phyloP scores from a whole-genome alignment of 75 land plant species.

The Ceratopteris richardii region DNA sequence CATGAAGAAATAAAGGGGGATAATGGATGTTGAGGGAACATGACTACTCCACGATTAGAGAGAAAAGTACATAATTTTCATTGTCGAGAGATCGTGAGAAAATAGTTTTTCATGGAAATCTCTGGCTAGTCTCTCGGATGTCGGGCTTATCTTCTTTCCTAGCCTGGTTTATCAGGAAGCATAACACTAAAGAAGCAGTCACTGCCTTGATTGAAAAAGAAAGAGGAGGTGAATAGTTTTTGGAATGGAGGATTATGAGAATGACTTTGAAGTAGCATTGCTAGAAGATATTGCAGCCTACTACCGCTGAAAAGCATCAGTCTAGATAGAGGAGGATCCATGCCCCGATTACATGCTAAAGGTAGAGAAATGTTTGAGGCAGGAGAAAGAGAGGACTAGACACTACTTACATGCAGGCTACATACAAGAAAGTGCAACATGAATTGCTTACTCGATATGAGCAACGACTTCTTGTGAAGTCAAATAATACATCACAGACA shows the following conservation, averaged over 20 bases:
- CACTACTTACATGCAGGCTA: constrained; percentile 88
- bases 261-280: constrained; percentile 75
- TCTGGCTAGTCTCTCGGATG: constrained; percentile 63
- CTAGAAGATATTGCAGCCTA: constrained; percentile 74
- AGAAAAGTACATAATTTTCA: no score
- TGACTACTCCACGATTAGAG: no score
- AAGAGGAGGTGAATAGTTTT: constrained; percentile 93
- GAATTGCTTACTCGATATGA: constrained; percentile 69
- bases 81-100: no score
- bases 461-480: constrained; percentile 65
- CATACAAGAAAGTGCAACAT: constrained; percentile 80
- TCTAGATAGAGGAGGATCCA: constrained; percentile 85
- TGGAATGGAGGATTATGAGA: constrained; percentile 63
- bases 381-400: constrained; percentile 81
- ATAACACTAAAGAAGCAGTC: constrained; percentile 76
- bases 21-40: no score
- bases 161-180: constrained; percentile 75
- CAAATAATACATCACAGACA: no score
- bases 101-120: constrained; percentile 60
- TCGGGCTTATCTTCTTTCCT: constrained; percentile 72
- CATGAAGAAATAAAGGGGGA: no score
- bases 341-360: constrained; percentile 96
- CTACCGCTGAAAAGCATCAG: constrained; percentile 73
- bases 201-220: constrained; percentile 84
- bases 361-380: constrained; percentile 84